Evolutionary conservation across 345 rosid species (phyloP), one percentile per base, ranked within the genome.

Genomic region (Toxicodendron radicans): DNA sequence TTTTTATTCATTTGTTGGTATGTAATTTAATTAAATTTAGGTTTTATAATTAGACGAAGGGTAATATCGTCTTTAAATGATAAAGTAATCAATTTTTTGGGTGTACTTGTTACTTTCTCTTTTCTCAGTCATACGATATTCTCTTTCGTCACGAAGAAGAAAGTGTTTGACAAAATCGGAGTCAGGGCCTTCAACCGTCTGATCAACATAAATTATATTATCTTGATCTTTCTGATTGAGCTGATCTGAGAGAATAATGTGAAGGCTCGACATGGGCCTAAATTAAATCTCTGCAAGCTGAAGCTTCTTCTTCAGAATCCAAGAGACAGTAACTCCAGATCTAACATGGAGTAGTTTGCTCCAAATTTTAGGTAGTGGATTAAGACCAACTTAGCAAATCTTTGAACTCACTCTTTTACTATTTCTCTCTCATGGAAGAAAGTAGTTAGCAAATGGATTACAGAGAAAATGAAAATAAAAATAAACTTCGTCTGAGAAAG

Each of bases 371-470:
- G 18, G 54, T 38, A 23, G 49, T 53, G 33, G 82, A 85, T 58
- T 32, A 70, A 18, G 79, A 81, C 85, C 80, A 79, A 70, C 79
- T 77, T 35, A 49, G 41, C 59, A 66, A 30, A 77, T 35, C 83
- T 83, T 85, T 63, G 85, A 75, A 54, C 5, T 75, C 76, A 83
- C 86, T 81, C 79, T 27, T 85, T 61, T 23, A 17, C 18, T 64
- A 21, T 66, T 24, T 66, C 43, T 64, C 72, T 58, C 74, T 61
- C 65, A 24, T 63, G 18, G 20, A 5, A 16, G 70, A 53, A 81
- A 79, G 67, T 75, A 79, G 86, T 81, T 88, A 81, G 71, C 76
- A 8, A 17, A 77, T 38, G 61, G 35, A 67, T 46, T 33, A 33
- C 7, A 62, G 41, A 20, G 9, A 32, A 56, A 62, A 3, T 18